Evolutionary conservation across 176 grass and related monocot genomes (phyloP).

Genomic region (Saccharum spontaneum): DNA sequence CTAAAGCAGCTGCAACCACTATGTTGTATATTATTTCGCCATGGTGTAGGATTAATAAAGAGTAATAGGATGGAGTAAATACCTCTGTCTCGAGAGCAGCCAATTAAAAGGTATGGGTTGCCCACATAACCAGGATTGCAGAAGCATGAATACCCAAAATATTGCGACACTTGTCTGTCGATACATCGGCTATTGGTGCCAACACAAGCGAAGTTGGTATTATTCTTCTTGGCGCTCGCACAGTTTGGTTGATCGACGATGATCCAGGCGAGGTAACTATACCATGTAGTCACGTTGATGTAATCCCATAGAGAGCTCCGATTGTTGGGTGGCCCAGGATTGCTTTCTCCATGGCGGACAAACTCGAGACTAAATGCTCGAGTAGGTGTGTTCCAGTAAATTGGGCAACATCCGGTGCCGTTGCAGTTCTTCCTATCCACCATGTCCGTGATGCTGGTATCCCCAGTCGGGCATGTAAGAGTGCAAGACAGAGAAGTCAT

Average conservation of each 20-base stretch:
- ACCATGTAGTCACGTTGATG: background rate
- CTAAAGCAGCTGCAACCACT: too few relatives aligned
- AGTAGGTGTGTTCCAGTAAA: background rate
- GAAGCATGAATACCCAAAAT: slow-evolving; percentile 9
- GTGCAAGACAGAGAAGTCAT: background rate
- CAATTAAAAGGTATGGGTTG: background rate
- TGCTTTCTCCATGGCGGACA: background rate
- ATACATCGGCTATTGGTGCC: background rate
- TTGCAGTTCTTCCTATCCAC: background rate
- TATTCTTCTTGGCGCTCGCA: background rate
- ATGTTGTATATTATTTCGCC: too few relatives aligned
- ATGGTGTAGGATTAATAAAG: background rate
- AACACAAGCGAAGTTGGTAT: slow-evolving; percentile 22
- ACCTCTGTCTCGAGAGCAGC: background rate
- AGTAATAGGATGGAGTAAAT: background rate
- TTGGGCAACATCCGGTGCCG: slow-evolving; percentile 13
- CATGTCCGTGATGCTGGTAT: background rate
- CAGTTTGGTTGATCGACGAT: slow-evolving; percentile 24
- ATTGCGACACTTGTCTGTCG: background rate
- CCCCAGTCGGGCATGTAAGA: background rate
- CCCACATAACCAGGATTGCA: background rate
- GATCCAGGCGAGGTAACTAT: background rate
- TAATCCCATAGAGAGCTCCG: background rate
- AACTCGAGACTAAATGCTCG: background rate
- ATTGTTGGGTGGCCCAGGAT: background rate